Conservation (phyloP, 2,329 filamentous ascomycete genomes). For the Cordyceps cateniannulata region DNA sequence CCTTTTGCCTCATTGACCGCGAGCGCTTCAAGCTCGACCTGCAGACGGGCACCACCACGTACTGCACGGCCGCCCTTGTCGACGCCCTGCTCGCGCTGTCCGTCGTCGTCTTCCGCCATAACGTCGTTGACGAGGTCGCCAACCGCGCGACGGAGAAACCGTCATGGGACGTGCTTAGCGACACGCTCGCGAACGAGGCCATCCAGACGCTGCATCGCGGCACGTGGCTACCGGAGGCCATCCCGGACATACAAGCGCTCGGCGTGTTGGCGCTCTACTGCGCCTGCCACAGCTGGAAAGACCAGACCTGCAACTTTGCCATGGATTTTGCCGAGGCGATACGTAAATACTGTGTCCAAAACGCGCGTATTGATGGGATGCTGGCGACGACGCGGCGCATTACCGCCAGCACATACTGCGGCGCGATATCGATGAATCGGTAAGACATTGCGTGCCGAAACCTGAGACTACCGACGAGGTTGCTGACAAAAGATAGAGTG, state of each 20-base stretch:
- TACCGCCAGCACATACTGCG: background rate
- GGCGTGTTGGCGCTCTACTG: conserved; percentile 1
- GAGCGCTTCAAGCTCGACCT: background rate
- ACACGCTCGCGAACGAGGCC: background rate
- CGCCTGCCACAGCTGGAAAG: background rate
- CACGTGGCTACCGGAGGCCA: background rate
- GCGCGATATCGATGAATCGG: conserved; percentile 5
- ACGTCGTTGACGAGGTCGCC: background rate
- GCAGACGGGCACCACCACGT: background rate
- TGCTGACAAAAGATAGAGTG: background rate
- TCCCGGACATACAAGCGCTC: background rate
- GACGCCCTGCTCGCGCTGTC: conserved; percentile 3
- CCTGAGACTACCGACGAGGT: background rate
- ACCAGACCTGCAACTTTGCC: background rate
- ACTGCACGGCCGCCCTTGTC: background rate
- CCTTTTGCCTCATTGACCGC: background rate
- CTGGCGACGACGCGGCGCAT: background rate
- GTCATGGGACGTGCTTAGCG: background rate
- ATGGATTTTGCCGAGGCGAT: conserved; percentile 1
- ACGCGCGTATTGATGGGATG: background rate
- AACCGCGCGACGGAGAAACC: background rate
- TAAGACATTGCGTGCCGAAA: background rate
- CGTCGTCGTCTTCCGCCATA: background rate
- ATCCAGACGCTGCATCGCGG: background rate
- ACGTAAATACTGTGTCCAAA: background rate